phyloP scores from a whole-genome alignment of 371 early-diverging fungal species.

The Mucor piriformis region DNA sequence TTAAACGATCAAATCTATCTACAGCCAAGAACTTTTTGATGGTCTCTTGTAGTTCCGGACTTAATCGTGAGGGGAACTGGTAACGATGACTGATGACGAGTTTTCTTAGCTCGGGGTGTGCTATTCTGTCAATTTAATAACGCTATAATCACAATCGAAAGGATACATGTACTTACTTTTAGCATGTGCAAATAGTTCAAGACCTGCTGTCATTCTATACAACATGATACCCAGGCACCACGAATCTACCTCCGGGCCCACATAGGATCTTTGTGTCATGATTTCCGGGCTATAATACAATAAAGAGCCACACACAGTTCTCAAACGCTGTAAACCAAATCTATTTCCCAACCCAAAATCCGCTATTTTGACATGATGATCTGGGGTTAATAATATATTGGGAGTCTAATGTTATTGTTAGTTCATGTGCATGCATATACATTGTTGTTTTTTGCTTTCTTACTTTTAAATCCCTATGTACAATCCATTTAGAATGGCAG shows the following conservation, averaged over 20 bases:
- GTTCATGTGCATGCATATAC: not conserved
- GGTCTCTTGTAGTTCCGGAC: slow-evolving; percentile 46
- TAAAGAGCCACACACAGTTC: slow-evolving; percentile 76
- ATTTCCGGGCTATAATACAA: slow-evolving; percentile 70
- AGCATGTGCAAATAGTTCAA: slow-evolving; percentile 81
- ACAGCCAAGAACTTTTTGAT: slow-evolving; percentile 57
- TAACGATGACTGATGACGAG: slow-evolving; percentile 65
- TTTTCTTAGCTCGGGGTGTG: slow-evolving; percentile 67
- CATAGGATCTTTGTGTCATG: slow-evolving; percentile 58
- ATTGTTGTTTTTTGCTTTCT: no score
- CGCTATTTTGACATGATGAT: slow-evolving; percentile 65
- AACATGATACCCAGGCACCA: slow-evolving; percentile 89
- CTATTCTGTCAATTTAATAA: no score
- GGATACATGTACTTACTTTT: slow-evolving; percentile 34
- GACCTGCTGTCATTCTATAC: slow-evolving; percentile 89
- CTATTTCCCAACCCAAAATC: slow-evolving; percentile 85
- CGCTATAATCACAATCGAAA: no score
- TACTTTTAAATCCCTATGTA: slow-evolving; percentile 83
- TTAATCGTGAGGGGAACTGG: slow-evolving; percentile 50
- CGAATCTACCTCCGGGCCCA: slow-evolving; percentile 70
- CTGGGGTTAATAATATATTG: slow-evolving; percentile 54
- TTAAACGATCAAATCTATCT: slow-evolving; percentile 51
- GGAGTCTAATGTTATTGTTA: slow-evolving; percentile 38
- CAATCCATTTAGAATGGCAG: slow-evolving; percentile 74
- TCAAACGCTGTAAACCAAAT: slow-evolving; percentile 67